Conservation (phyloP, 192 early-diverging fungal species). For the Diversispora eburnea region DNA sequence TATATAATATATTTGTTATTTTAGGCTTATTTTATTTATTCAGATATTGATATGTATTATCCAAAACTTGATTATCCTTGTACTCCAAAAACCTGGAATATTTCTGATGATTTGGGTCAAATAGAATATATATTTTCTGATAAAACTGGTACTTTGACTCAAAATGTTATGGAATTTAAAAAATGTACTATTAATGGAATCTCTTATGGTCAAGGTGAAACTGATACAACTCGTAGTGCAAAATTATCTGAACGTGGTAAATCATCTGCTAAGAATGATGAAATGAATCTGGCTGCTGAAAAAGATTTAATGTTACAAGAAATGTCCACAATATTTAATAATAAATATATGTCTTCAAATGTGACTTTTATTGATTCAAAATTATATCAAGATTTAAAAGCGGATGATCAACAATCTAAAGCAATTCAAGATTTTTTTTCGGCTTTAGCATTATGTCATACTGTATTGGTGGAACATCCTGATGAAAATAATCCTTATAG, state of each 20-base stretch:
- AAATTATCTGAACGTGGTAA: conserved; percentile 32
- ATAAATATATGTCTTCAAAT: conserved; percentile 60
- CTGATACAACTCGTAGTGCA: conserved; percentile 46
- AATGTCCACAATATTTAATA: conserved; percentile 52
- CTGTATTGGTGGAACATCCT: conserved; percentile 66
- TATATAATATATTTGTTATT: neutral
- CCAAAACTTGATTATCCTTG: conserved; percentile 70
- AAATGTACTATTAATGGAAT: conserved; percentile 86
- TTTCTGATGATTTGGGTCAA: conserved; percentile 90
- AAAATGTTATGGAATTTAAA: conserved; percentile 95
- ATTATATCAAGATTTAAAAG: conserved; percentile 61
- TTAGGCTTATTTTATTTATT: conserved; percentile 85
- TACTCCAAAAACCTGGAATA: conserved; percentile 83
- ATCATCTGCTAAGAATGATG: conserved; percentile 35
- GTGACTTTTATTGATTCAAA: conserved; percentile 70
- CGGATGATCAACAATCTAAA: conserved; percentile 47
- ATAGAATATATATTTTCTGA: conserved; percentile 97
- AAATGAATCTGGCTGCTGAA: conserved; percentile 39
- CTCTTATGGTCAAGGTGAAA: conserved; percentile 70
- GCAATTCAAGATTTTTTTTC: conserved; percentile 80
- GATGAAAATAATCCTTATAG: conserved; percentile 44
- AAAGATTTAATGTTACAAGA: conserved; percentile 56
- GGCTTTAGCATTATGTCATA: conserved; percentile 83
- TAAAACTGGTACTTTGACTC: conserved; percentile 96
- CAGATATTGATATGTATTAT: conserved; percentile 90